Percentiles rank a stretch among this genome's conserved stretches.
These are phyloP conservation scores for Circinella minor DNA, from an alignment of 371 early-diverging fungal genomes.

Conservation along the genomic window DNA sequence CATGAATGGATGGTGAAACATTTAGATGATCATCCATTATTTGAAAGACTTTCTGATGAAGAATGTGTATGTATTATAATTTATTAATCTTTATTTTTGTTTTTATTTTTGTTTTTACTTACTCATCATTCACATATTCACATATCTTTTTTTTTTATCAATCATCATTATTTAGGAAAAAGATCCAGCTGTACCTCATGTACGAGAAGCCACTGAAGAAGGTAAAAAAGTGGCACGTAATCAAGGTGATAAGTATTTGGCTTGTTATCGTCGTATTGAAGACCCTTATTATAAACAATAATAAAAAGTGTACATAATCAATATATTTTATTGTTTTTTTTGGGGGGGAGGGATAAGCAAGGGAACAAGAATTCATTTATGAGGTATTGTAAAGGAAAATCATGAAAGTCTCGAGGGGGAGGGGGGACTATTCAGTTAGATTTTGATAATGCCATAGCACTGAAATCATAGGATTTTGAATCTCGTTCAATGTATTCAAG, in stretches of 20 bases:
- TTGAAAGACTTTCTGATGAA: conserved; percentile 84
- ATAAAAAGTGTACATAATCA: conserved; percentile 2
- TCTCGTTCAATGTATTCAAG: not conserved
- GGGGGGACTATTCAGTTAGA: not conserved
- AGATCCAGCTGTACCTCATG: conserved; percentile 89
- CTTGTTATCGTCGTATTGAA: conserved; percentile 85
- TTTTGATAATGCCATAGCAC: not conserved
- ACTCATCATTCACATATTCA: too few species aligned
- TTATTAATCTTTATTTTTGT: not conserved
- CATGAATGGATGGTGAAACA: conserved; percentile 97
- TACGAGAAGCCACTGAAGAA: conserved; percentile 92
- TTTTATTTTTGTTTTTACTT: not conserved
- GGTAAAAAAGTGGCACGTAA: conserved; percentile 97
- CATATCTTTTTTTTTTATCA: too few species aligned
- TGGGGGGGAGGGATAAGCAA: not conserved
- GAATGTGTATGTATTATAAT: conserved; percentile 65
- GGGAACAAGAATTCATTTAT: too few species aligned
- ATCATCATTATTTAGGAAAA: conserved; percentile 45
- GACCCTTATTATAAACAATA: conserved; percentile 48
- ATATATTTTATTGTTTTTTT: not conserved
- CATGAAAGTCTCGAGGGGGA: too few species aligned
- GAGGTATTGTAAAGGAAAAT: too few species aligned
- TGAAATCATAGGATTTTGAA: not conserved
- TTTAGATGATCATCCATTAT: conserved; percentile 92
- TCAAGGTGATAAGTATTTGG: conserved; percentile 92